Conservation (phyloP, 139 green algal genomes). For the Chlamydomonas sp. region DNA sequence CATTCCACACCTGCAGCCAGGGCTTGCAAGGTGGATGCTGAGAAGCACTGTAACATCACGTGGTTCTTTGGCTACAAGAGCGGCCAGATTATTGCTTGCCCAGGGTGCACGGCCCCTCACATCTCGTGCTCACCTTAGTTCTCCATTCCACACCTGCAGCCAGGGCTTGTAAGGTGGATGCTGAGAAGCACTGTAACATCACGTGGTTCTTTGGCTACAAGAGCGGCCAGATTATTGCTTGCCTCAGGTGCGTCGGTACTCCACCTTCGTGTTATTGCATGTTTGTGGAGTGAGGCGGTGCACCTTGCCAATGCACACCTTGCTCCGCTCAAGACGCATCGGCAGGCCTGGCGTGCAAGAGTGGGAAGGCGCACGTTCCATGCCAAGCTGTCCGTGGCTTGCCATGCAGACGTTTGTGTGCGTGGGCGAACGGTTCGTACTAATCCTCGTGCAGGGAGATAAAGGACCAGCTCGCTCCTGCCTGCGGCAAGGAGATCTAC, state of each 20-base stretch:
- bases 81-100: constrained; percentile 68
- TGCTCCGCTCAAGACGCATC: too few relatives aligned
- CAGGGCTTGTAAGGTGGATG: constrained; percentile 77
- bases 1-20: constrained; percentile 52
- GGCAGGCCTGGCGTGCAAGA: too few relatives aligned
- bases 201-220: constrained; percentile 58
- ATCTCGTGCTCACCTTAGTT: background rate
- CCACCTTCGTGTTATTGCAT: background rate
- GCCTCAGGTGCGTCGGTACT: constrained; percentile 54
- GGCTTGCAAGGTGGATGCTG: constrained; percentile 77
- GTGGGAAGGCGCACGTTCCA: too few relatives aligned
- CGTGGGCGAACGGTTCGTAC: background rate
- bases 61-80: constrained; percentile 60
- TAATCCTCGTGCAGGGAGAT: constrained; percentile 40
- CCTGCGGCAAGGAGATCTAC: constrained; percentile 66
- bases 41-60: constrained; percentile 68
- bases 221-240: constrained; percentile 70
- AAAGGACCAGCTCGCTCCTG: constrained; percentile 48
- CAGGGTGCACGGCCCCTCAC: background rate
- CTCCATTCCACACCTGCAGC: constrained; percentile 47
- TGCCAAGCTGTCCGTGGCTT: too few relatives aligned
- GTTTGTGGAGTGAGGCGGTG: background rate
- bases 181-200: constrained; percentile 70
- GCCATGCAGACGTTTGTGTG: background rate
- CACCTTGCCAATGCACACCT: too few relatives aligned